Conservation (phyloP, 257 asterid genomes). For the Salvia splendens region DNA sequence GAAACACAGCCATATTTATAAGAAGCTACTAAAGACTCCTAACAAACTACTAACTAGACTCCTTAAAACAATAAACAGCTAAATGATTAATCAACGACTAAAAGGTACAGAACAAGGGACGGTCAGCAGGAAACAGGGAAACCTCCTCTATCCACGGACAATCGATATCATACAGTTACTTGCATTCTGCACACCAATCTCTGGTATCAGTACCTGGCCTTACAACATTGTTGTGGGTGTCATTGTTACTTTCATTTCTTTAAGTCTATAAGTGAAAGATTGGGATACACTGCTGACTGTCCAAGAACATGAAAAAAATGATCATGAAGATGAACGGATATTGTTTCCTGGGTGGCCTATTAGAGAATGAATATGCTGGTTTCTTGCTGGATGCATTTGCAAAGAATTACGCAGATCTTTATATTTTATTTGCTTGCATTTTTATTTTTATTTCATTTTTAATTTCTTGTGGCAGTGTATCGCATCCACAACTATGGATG, state of each 20-base stretch:
- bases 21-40: too few species aligned
- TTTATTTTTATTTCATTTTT: too few species aligned
- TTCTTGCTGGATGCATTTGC: conserved; percentile 30
- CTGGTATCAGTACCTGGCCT: conserved; percentile 13
- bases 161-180: too few species aligned
- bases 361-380: background rate
- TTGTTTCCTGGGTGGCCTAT: conserved; percentile 19
- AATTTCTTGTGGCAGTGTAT: conserved; percentile 80
- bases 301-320: background rate
- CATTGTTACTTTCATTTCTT: conserved; percentile 3
- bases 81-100: too few species aligned
- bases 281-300: too few species aligned
- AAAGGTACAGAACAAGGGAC: too few species aligned
- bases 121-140: too few species aligned
- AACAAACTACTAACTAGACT: too few species aligned
- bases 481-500: conserved; percentile 96
- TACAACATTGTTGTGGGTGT: conserved; percentile 1
- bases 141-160: too few species aligned
- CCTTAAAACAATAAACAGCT: too few species aligned
- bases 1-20: too few species aligned
- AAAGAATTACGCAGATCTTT: conserved; percentile 19
- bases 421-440: conserved; percentile 29
- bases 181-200: conserved; percentile 26
- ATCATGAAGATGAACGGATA: too few species aligned
- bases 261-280: background rate